Evolutionary conservation across 108 stramenopile genomes (phyloP), one percentile per base, ranked within the genome.

Genomic region (Nitzschia palea): DNA sequence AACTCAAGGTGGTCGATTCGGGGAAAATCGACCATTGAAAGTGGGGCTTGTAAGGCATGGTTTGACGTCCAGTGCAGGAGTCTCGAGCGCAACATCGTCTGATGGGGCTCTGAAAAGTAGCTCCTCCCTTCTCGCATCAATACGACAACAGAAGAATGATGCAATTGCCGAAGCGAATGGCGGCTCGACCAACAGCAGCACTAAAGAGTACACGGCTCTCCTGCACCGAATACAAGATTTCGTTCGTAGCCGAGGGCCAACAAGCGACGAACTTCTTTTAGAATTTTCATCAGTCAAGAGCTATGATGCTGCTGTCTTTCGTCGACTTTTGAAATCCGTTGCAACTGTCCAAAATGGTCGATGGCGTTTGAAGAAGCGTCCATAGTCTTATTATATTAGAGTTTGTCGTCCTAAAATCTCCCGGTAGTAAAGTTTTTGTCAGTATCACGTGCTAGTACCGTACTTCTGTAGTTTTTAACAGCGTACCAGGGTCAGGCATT

Each of bases 251-350:
- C 35, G 43, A 32, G 15, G 36, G 4, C 90, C 90, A 17, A 80
- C 87, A 20, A 89, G 87, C 6, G 77, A 79, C 37, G 78, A 87
- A 28, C 61, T 92, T 37, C 73, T 89, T 26, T 65, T 80, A 20
- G 83, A 81, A 71, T 92, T 89, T 73, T 76, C 68, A 20, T 72
- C 55, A 0, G 80, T 92, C 10, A 67, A 82, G 30, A 65, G 76
- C 37, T 37, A 48, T 60, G 88, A 92, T 74, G 88, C 86, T 47
- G 76, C 84, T 25, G 55, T 87, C 9, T 89, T 92, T 47, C 67
- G 86, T 34, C 66, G 76, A 23, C 81, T 87, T 34, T 63, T 89
- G 37, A 92, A 87, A 43, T 84, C 86, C 23, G 69, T 87, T 23
- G 91, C 91, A 34, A 60, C 42, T 9, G 42, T 88, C 6, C 51